Base-by-base conservation (phyloP, 257 asterid genomes). In the Vinca minor region DNA sequence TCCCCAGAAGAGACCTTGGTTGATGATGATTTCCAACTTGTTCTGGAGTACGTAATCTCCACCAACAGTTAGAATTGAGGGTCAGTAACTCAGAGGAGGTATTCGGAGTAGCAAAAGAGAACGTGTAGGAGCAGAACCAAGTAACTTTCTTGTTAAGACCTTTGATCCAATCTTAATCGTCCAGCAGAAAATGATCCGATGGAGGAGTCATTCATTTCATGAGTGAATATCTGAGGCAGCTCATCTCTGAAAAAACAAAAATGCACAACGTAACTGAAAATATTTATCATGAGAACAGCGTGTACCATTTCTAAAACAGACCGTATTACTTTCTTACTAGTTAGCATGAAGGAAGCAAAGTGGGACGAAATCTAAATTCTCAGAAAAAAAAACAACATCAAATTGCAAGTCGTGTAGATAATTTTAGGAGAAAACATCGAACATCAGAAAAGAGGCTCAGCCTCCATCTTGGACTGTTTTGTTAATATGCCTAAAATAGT, bases 161-260 rank as follows among this genome's bases (percentile, higher is more conserved):
- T n/a, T n/a, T n/a, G n/a, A n/a, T n/a, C n/a, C 64, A 66, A 53
- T 26, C 55, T 47, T 65, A 47, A 63, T 21, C 69, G 54, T 20
- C 72, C 65, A 62, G 55, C 62, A 21, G 73, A 67, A 31, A 55
- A 46, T 14, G 72, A 69, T 53, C 61, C 47, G 15, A 34, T n/a
- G 17, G 15, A 5, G 57, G 13, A 17, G 14, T 60, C 65, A 32
- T 52, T 63, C 53, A 71, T 64, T 64, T 71, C 72, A 68, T 39
- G 70, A 20, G 64, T 21, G 67, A 60, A 86, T 81, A 88, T 79
- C 74, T 73, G 89, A 74, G 96, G 87, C 48, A 32, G 73, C 65
- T 86, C 91, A 71, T 88, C 94, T 50, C 96, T 90, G 90, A 76
- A 63, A 74, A 49, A 65, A 63, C 63, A n/a, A 71, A 64, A 66